Evolutionary conservation across 164 flowering plant genomes (phyloP), one percentile per base, ranked within the genome.

Genomic region (Hamamelis virginiana): DNA sequence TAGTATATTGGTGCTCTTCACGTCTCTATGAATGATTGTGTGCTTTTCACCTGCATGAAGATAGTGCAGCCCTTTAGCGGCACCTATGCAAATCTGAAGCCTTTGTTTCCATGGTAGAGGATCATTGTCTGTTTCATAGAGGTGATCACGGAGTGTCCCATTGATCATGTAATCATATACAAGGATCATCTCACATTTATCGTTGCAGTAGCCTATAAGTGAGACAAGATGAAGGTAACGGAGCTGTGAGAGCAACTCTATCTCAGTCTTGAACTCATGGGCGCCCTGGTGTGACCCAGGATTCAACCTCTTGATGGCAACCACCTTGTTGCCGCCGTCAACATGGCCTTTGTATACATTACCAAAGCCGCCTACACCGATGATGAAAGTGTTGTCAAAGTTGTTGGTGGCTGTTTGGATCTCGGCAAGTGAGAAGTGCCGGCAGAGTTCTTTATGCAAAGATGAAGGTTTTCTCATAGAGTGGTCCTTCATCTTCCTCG

Each of bases 351-450:
- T 71, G 72, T 80, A 82, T 16, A 80, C 82, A 1, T 69, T 66
- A 1, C 82, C 83, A 59, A 72, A 80, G 12, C 80, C 82, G 8
- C 83, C 85, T 1, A 1, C 59, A 0, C 83, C 83, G n/a, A 82
- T 71, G n/a, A 78, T 13, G 9, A 66, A 56, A 8, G 18, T 44
- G 0, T 43, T 15, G 44, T 56, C 26, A 69, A 82, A 82, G 59
- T 74, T 55, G 11, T 66, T 26, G 10, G 82, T 82, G 13, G 81
- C 78, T 13, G 50, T 27, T 15, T 44, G 67, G 61, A 80, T 73
- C 66, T 80, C 80, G 10, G 13, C 55, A 8, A 76, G 51, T 13
- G 75, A 47, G 58, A 80, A 80, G n/a, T 46, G 63, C 0, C 75
- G 75, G 58, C 75, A 74, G 14, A 59, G 59, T 21, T 58, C n/a